Conservation (phyloP, 1,284 basidiomycete genomes). For the Leccinum griseonigrum region DNA sequence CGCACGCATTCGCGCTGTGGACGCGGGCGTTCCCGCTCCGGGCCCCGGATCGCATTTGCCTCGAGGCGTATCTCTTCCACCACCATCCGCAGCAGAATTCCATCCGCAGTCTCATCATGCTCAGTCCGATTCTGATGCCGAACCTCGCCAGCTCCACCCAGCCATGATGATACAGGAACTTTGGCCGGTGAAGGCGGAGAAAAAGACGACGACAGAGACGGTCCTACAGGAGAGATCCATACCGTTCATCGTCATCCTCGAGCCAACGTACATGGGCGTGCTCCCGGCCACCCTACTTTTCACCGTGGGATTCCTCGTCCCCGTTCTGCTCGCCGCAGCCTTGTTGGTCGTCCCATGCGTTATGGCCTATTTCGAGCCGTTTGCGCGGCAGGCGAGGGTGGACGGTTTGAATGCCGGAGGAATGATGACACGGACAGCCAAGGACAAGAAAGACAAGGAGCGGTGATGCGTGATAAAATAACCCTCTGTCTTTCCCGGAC, state of each 20-base stretch:
- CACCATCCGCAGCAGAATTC: neutral
- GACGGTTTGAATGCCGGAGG: slow-evolving; percentile 24
- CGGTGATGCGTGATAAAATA: slow-evolving; percentile 13
- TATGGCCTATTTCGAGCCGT: slow-evolving; percentile 31
- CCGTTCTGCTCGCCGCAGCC: slow-evolving; percentile 31
- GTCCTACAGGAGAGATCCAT: slow-evolving; percentile 23
- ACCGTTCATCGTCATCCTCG: slow-evolving; percentile 51
- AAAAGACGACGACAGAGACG: neutral
- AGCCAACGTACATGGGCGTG: slow-evolving; percentile 57
- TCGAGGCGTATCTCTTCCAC: neutral
- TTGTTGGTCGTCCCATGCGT: slow-evolving; percentile 33
- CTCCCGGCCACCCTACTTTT: slow-evolving; percentile 56
- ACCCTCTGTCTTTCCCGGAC: neutral
- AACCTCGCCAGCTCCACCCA: neutral
- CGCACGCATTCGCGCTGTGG: slow-evolving; percentile 51
- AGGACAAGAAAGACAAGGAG: slow-evolving; percentile 21
- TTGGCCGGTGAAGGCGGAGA: neutral
- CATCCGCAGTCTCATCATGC: neutral
- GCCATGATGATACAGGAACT: neutral
- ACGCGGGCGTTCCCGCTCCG: slow-evolving; percentile 50
- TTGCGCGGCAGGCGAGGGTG: slow-evolving; percentile 34
- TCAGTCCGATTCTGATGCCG: neutral
- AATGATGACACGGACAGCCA: slow-evolving; percentile 5
- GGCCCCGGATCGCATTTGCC: slow-evolving; percentile 8
- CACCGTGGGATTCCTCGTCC: slow-evolving; percentile 37